Evolutionary conservation across 2,329 filamentous ascomycete species (phyloP).

Genomic region (Fusarium denticulatum): DNA sequence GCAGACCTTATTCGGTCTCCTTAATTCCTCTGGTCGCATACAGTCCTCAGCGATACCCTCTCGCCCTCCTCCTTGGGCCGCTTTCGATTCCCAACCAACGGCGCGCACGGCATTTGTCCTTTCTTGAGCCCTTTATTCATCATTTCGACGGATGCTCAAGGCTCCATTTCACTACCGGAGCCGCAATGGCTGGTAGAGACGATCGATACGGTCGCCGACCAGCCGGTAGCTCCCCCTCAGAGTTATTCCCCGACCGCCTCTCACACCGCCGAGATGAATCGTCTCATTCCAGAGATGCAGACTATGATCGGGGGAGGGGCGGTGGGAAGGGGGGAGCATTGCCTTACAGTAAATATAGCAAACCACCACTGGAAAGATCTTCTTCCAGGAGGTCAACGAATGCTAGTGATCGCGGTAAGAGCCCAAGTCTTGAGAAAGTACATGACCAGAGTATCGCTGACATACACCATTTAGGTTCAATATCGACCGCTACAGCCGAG

Average conservation of each 20-base stretch:
- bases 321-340: neutral
- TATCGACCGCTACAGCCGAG: neutral
- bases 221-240: constrained; percentile 2
- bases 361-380: neutral
- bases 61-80: neutral
- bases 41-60: neutral
- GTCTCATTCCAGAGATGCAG: neutral
- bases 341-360: neutral
- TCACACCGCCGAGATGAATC: constrained; percentile 22
- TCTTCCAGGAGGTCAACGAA: constrained; percentile 6
- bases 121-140: neutral
- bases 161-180: constrained; percentile 14
- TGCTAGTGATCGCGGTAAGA: constrained; percentile 29
- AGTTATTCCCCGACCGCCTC: constrained; percentile 3
- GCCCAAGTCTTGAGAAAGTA: neutral
- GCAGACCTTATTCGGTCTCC: neutral
- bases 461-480: constrained; percentile 1
- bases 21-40: neutral
- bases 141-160: constrained; percentile 26
- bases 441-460: neutral
- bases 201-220: constrained; percentile 22
- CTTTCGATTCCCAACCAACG: neutral
- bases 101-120: neutral
- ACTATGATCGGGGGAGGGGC: constrained; percentile 10
- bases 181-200: constrained; percentile 37